Evolutionary conservation across 2,329 filamentous ascomycete species (phyloP), one percentile per base, ranked within the genome.

Genomic region (Ascochyta fabae): DNA sequence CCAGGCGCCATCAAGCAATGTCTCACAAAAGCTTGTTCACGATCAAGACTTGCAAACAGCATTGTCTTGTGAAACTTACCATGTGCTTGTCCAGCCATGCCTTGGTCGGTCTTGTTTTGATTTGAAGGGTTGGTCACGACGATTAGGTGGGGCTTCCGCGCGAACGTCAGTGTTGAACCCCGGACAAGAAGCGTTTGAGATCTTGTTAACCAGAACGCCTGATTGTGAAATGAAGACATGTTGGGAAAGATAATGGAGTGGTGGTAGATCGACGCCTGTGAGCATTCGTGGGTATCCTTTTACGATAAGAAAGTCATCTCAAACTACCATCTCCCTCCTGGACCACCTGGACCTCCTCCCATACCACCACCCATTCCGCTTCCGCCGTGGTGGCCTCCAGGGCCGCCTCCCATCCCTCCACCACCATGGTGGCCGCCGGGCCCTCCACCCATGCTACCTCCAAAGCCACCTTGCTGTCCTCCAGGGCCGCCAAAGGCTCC

Each of bases 301-400:
- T 27, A 40, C 26, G 9, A 6, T 15, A 4, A 9, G 24, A 48
- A 19, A 24, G n/a, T 43, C 8, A 5, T 26, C 12, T n/a, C 12
- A 2, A 29, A 29, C 39, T 49, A 49, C 47, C 47, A 36, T 7
- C 38, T 49, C 27, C 39, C 43, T 46, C 43, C 43, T 5, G 43
- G 29, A 12, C 44, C 47, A 1, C 47, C 47, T 24, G 19, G 45
- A 6, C 36, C 36, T 34, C 13, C 31, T 34, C 31, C 31, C 31
- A 34, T 34, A 13, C 35, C 35, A 4, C 47, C 38, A 13, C 46
- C 38, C 36, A 41, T 40, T 16, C 34, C 44, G 19, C 27, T 26
- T 5, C 44, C 34, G 10, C 45, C 45, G 6, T 40, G 16, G 2
- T 49, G 47, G 2, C 46, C 46, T 3, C 46, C 29, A 22, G 29